Conservation (phyloP, 257 asterid species). For the Ballota nigra region DNA sequence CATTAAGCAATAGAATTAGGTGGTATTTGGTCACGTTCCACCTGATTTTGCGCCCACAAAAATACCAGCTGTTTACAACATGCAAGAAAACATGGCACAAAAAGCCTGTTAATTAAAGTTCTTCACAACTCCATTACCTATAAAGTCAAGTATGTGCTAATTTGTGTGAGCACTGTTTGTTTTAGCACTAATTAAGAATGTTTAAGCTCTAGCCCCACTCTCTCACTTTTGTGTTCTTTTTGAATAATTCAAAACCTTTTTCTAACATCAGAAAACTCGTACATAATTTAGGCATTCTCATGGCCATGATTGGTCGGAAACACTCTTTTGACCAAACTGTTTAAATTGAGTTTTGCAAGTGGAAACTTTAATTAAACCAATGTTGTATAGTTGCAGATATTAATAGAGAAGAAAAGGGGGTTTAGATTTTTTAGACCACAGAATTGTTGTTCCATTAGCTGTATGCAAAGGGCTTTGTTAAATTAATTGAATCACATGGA, state of each 20-base stretch:
- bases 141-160: conserved; percentile 22
- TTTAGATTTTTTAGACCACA: not conserved
- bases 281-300: not conserved
- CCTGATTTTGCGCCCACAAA: conserved; percentile 8
- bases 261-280: not conserved
- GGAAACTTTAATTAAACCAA: not conserved
- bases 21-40: not conserved
- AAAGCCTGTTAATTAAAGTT: conserved; percentile 21
- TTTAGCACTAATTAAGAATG: conserved; percentile 21
- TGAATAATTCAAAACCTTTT: conserved; percentile 22
- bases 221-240: conserved; percentile 29
- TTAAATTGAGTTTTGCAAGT: conserved; percentile 15
- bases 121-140: conserved; percentile 20
- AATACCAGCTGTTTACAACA: conserved; percentile 28
- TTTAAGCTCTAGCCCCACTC: not conserved
- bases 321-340: conserved; percentile 25
- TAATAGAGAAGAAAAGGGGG: conserved; percentile 7
- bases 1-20: not conserved
- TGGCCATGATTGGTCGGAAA: conserved; percentile 17
- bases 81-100: conserved; percentile 13
- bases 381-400: not conserved
- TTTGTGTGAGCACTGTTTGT: not conserved
- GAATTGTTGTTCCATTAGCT: conserved; percentile 3
- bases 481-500: conserved; percentile 20
- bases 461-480: conserved; percentile 17